Conservation (phyloP, 164 flowering plant genomes). For the Magnolia officinalis region DNA sequence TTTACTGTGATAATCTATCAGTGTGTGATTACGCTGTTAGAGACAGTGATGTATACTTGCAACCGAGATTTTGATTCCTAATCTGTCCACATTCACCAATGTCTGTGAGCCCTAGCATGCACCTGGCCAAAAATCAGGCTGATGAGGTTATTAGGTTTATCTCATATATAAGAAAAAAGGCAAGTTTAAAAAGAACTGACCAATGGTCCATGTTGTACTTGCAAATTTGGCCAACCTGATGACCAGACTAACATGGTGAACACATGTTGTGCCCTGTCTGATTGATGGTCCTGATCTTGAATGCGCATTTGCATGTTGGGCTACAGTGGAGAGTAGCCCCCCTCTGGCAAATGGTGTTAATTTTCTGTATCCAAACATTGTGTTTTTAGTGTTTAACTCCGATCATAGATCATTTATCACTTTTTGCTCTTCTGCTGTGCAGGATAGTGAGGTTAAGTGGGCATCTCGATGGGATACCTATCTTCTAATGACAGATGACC, state of each 20-base stretch:
- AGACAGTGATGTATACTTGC: too few species aligned
- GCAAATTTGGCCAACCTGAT: background rate
- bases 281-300: background rate
- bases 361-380: too few species aligned
- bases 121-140: background rate
- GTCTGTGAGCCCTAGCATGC: background rate
- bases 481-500: constrained; percentile 81
- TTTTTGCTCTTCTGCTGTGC: constrained; percentile 10
- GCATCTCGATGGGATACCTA: constrained; percentile 93
- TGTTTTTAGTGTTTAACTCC: background rate
- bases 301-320: background rate
- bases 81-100: background rate
- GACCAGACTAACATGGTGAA: background rate
- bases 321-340: background rate
- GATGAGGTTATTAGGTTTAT: too few species aligned
- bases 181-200: too few species aligned
- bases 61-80: background rate
- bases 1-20: background rate
- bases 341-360: background rate
- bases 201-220: background rate
- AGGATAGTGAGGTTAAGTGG: constrained; percentile 82
- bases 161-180: too few species aligned
- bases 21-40: background rate
- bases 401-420: background rate
- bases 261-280: background rate